These are phyloP conservation scores for Setaria italica DNA, from an alignment of 202 grass and related monocot genomes.

Conservation along the genomic window DNA sequence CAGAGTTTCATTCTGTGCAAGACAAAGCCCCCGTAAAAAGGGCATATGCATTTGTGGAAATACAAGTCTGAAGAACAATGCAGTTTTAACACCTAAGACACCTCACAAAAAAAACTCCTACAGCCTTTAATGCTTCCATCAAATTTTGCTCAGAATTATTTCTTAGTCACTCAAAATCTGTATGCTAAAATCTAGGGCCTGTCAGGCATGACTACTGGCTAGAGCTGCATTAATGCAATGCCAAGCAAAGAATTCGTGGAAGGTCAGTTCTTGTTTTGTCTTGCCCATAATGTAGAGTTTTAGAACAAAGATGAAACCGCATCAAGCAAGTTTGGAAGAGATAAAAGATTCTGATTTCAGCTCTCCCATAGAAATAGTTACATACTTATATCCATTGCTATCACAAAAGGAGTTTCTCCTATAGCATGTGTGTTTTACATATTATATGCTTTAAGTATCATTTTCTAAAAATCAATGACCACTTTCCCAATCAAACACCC, in stretches of 20 bases:
- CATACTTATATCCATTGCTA: slow-evolving; percentile 11
- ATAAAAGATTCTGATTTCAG: slow-evolving; percentile 10
- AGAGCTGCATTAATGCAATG: slow-evolving; percentile 31
- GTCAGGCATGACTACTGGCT: slow-evolving; percentile 25
- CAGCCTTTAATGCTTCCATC: not conserved
- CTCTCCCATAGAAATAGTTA: slow-evolving; percentile 22
- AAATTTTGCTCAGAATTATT: slow-evolving; percentile 43
- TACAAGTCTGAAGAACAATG: slow-evolving; percentile 23
- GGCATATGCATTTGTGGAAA: slow-evolving; percentile 7
- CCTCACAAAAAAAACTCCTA: not conserved
- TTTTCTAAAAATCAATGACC: slow-evolving; percentile 16
- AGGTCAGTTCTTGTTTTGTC: slow-evolving; percentile 41
- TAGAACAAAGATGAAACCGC: slow-evolving; percentile 14
- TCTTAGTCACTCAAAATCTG: slow-evolving; percentile 24
- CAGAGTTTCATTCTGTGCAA: slow-evolving; percentile 10
- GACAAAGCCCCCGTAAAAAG: slow-evolving; percentile 21
- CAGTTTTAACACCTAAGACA: slow-evolving; percentile 20
- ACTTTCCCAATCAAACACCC: slow-evolving; percentile 14
- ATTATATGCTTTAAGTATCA: slow-evolving; percentile 9
- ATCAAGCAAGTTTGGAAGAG: slow-evolving; percentile 22
- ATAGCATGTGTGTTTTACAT: slow-evolving; percentile 8
- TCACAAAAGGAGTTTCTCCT: not conserved
- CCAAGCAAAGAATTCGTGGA: slow-evolving; percentile 18
- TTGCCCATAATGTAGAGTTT: slow-evolving; percentile 36
- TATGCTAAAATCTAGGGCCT: slow-evolving; percentile 38